These are phyloP conservation scores for Metschnikowia matae DNA, from an alignment of 805 yeast genomes.

Conservation along the genomic window DNA sequence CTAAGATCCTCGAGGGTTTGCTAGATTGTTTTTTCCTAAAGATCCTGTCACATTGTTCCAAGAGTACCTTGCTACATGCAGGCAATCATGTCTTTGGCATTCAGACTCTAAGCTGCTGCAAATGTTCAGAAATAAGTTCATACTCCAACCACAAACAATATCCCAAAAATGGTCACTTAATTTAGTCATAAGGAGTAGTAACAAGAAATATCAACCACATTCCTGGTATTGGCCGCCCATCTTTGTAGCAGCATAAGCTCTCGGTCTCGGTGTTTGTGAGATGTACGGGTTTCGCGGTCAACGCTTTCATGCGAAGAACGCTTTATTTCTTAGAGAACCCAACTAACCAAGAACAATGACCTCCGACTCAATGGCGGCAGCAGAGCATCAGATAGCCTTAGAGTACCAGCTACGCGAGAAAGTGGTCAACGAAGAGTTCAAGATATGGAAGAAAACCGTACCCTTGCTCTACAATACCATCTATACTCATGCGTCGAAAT, in stretches of 20 bases:
- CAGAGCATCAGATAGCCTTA: conserved; percentile 33
- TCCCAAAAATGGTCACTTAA: neutral
- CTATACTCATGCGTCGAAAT: conserved; percentile 61
- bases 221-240: neutral
- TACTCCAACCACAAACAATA: neutral
- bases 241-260: neutral
- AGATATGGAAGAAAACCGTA: conserved; percentile 78
- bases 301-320: neutral
- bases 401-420: conserved; percentile 58
- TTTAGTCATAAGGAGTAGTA: too few species aligned
- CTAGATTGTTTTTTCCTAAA: neutral
- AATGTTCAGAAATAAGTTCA: neutral
- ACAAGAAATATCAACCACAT: too few species aligned
- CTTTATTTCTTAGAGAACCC: neutral
- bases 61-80: neutral
- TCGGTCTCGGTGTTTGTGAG: neutral
- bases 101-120: neutral
- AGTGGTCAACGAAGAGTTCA: conserved; percentile 68
- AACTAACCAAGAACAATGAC: neutral
- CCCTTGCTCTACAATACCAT: conserved; percentile 74
- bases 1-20: too few species aligned
- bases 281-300: conserved; percentile 4
- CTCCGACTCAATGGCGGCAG: conserved; percentile 17
- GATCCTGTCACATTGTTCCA: neutral
- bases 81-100: neutral